A percentile compares a stretch with the other conserved stretches of the same genome.
phyloP scores from a whole-genome alignment of 1,139 yeast genomes.

The Geotrichum australiense region DNA sequence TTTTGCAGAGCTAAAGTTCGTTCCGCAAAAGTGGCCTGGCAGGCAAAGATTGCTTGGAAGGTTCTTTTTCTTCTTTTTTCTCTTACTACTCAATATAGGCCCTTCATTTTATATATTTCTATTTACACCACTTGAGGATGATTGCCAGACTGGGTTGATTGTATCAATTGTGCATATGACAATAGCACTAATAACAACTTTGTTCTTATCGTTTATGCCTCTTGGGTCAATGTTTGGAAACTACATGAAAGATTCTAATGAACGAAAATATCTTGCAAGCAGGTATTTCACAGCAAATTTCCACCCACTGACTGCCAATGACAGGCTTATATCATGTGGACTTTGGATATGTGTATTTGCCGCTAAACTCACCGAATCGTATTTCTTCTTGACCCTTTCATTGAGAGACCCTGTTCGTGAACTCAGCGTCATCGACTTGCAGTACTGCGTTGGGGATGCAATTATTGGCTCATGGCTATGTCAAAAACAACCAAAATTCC shows the following conservation, averaged over 20 bases:
- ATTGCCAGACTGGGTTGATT: conserved; percentile 43
- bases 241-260: conserved; percentile 30
- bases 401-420: conserved; percentile 72
- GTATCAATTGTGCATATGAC: conserved; percentile 54
- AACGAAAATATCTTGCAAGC: conserved; percentile 27
- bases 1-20: conserved; percentile 53
- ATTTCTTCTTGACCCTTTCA: conserved; percentile 71
- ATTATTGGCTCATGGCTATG: conserved; percentile 50
- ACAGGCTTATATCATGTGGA: conserved; percentile 49
- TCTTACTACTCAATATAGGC: conserved; percentile 44
- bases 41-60: conserved; percentile 45
- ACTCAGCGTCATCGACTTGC: conserved; percentile 50
- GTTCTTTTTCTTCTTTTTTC: conserved; percentile 39
- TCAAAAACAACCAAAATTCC: conserved; percentile 49
- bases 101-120: conserved; percentile 58
- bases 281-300: conserved; percentile 46
- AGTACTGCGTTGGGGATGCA: conserved; percentile 57
- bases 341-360: conserved; percentile 65
- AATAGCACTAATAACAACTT: conserved; percentile 52
- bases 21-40: conserved; percentile 68
- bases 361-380: conserved; percentile 74
- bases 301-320: conserved; percentile 46
- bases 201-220: conserved; percentile 57
- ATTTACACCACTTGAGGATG: conserved; percentile 45
- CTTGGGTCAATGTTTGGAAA: conserved; percentile 47